Conservation (phyloP, 768 basidiomycete genomes). For the Amanita polypyramis region DNA sequence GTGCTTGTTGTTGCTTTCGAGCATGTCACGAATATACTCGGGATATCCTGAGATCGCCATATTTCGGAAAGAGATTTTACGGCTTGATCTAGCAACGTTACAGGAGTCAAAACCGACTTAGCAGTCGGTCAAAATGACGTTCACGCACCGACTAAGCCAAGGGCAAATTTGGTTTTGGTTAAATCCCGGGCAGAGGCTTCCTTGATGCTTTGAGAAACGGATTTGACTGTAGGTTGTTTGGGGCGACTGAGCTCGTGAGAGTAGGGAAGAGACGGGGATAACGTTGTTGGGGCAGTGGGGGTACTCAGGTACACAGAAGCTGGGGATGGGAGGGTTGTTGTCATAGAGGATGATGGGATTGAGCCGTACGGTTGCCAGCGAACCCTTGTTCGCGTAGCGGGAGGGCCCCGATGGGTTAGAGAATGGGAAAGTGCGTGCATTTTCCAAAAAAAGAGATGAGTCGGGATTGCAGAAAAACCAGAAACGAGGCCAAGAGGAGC, state of each 20-base stretch:
- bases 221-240: slow-evolving; percentile 21
- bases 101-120: neutral
- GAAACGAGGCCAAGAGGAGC: slow-evolving; percentile 9
- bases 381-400: slow-evolving; percentile 53
- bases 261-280: slow-evolving; percentile 32
- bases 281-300: slow-evolving; percentile 42
- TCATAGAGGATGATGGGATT: slow-evolving; percentile 26
- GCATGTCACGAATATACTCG: slow-evolving; percentile 31
- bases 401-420: slow-evolving; percentile 63
- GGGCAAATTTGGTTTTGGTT: slow-evolving; percentile 55
- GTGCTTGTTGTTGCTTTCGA: slow-evolving; percentile 21
- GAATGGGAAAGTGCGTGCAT: slow-evolving; percentile 38
- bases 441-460: slow-evolving; percentile 19
- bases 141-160: slow-evolving; percentile 60
- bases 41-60: slow-evolving; percentile 73
- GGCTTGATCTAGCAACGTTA: slow-evolving; percentile 52
- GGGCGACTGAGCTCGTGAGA: slow-evolving; percentile 15
- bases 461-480: slow-evolving; percentile 19
- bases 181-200: slow-evolving; percentile 23
- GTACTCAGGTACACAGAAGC: slow-evolving; percentile 41
- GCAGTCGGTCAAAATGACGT: slow-evolving; percentile 1
- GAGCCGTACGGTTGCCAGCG: slow-evolving; percentile 77
- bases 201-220: slow-evolving; percentile 21
- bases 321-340: slow-evolving; percentile 23
- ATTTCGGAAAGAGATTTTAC: slow-evolving; percentile 69